Percentiles rank a stretch among this genome's conserved stretches.
These are phyloP conservation scores for Candida pseudofarinosa DNA, from an alignment of 805 yeast species.

Conservation along the genomic window DNA sequence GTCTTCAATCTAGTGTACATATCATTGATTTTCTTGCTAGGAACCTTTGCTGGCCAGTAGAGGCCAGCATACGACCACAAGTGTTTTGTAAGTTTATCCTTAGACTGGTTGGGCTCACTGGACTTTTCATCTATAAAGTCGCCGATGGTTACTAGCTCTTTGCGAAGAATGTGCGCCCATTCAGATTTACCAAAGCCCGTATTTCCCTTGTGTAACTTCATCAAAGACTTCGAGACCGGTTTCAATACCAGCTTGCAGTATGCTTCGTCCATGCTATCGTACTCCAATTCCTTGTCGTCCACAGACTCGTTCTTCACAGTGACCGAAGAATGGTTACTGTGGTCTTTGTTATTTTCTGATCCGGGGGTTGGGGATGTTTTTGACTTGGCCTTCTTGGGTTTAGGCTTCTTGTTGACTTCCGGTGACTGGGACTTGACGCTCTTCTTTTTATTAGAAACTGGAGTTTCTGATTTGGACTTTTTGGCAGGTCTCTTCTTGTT, in stretches of 20 bases:
- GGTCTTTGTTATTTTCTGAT: conserved; percentile 2
- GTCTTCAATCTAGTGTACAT: conserved; percentile 66
- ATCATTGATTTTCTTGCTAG: conserved; percentile 63
- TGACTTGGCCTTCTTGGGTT: conserved; percentile 4
- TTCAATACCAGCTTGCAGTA: conserved; percentile 58
- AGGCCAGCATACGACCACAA: conserved; percentile 80
- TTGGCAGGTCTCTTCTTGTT: conserved; percentile 15
- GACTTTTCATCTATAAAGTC: conserved; percentile 46
- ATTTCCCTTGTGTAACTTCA: conserved; percentile 65
- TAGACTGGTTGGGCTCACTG: conserved; percentile 17
- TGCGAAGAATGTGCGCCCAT: conserved; percentile 68
- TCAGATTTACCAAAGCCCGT: conserved; percentile 70
- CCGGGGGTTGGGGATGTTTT: conserved; percentile 6
- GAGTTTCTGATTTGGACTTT: conserved; percentile 14
- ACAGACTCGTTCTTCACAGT: conserved; percentile 8
- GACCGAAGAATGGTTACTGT: conserved; percentile 1
- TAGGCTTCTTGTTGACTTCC: conserved; percentile 15
- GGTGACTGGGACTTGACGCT: conserved; percentile 15
- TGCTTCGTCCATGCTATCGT: conserved; percentile 75
- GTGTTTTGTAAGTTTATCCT: conserved; percentile 51
- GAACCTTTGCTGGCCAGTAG: conserved; percentile 87
- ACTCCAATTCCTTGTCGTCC: conserved; percentile 46
- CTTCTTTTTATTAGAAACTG: conserved; percentile 16
- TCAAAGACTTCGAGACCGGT: conserved; percentile 64
- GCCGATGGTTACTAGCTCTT: conserved; percentile 70